Base-by-base conservation (phyloP, 352 stramenopile species). In the Blastocystis sp. region DNA sequence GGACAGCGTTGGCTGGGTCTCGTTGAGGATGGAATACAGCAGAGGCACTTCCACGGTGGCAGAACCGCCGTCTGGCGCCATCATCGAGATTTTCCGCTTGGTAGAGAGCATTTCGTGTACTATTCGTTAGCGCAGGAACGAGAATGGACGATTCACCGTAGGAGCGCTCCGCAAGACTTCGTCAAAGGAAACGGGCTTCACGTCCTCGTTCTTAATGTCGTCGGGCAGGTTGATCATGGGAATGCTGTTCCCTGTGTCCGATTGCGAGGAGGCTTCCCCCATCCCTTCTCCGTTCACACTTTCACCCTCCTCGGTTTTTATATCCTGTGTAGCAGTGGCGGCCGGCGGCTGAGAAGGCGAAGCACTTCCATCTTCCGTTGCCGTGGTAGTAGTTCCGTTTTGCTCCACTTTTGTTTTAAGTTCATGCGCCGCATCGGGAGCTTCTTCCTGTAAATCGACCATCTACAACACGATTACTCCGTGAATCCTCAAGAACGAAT, bases 201-300 rank as follows among this genome's bases (percentile, higher is more conserved):
- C 62, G 34, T 69, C 62, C 34, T 41, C 34, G 62, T 69, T 69
- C 62, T 69, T 69, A 21, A 69, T 69, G 34, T 69, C 21, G 10
- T 69, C 62, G 7, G 62, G 62, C 10, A 69, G 62, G 34, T 17
- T 41, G 34, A 69, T 69, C 10, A 38, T 23, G 21, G 62, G 62
- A 11, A 69, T 69, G 62, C 62, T 69, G 62, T 69, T n/a, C 7
- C 21, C 17, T 11, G 62, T 38, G 34, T 69, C 62, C 28, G 28
- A 34, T 34, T 21, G 53, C 53, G 53, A 61, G 53, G 10, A 11
- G 53, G 10, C 19, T 21, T 61, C 10, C 53, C 10, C 19, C 53
- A 61, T 21, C 53, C 19, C 19, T 0, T 61, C 53, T 21, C 10
- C 53, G 10, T 61, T 61, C 53, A 11, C 10, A 61, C 19, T 21